Conservation (phyloP, 2,329 filamentous ascomycete genomes). For the Ceratocystis diversiconidia region DNA sequence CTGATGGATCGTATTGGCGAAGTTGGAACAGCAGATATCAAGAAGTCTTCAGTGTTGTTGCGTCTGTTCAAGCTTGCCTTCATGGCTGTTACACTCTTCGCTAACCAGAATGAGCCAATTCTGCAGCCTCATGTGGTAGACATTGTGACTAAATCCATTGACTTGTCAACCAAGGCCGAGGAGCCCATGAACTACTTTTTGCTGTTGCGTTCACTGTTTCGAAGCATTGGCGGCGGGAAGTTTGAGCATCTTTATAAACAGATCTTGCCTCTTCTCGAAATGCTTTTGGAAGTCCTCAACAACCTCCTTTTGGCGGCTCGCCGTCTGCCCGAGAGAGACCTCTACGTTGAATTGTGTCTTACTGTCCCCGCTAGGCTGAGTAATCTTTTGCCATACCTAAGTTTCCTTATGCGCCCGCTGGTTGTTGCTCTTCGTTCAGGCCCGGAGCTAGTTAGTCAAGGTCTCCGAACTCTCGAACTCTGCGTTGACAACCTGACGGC, state of each 20-base stretch:
- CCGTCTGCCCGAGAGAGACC: slow-evolving; percentile 77
- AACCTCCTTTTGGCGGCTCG: slow-evolving; percentile 81
- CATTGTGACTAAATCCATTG: slow-evolving; percentile 93
- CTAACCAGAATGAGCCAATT: slow-evolving; percentile 86
- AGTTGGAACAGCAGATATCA: slow-evolving; percentile 80
- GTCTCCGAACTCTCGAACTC: slow-evolving; percentile 79
- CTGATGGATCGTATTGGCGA: slow-evolving; percentile 94
- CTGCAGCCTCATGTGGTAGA: slow-evolving; percentile 90
- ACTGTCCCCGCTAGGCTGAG: slow-evolving; percentile 90
- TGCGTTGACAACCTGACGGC: slow-evolving; percentile 97
- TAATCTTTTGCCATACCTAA: slow-evolving; percentile 86
- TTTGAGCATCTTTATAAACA: slow-evolving; percentile 99
- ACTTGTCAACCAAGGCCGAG: slow-evolving; percentile 85
- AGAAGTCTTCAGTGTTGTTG: slow-evolving; percentile 82
- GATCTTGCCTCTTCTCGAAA: slow-evolving; percentile 87
- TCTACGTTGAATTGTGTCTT: slow-evolving; percentile 93
- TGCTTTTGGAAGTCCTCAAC: slow-evolving; percentile 94
- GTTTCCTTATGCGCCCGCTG: slow-evolving; percentile 89
- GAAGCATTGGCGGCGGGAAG: slow-evolving; percentile 90
- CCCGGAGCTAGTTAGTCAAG: slow-evolving; percentile 87
- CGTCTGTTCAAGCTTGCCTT: slow-evolving; percentile 96
- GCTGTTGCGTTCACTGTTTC: slow-evolving; percentile 77
- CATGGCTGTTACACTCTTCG: slow-evolving; percentile 97
- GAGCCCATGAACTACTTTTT: slow-evolving; percentile 99
- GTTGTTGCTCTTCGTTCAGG: slow-evolving; percentile 90